Conservation (phyloP, 2,329 filamentous ascomycete species). For the Penicillium sp. region DNA sequence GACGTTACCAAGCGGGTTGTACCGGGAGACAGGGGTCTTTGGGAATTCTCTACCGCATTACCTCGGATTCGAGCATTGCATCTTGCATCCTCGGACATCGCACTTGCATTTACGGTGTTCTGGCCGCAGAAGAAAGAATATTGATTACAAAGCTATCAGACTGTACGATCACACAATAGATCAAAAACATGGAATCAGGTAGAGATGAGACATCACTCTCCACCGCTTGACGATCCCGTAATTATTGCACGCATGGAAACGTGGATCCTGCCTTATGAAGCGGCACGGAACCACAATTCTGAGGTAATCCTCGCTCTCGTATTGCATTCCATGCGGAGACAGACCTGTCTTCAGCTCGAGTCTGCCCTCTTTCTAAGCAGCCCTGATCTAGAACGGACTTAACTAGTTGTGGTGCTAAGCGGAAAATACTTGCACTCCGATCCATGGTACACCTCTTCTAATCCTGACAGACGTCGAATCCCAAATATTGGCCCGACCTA, state of each 20-base stretch:
- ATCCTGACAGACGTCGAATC: constrained; percentile 9
- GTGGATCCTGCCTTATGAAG: constrained; percentile 16
- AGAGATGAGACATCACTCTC: background rate
- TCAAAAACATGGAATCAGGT: background rate
- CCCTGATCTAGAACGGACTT: too few relatives aligned
- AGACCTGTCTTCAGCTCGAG: constrained; percentile 4
- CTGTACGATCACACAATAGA: background rate
- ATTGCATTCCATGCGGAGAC: too few relatives aligned
- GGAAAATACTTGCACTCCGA: constrained; percentile 14
- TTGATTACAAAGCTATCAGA: too few relatives aligned
- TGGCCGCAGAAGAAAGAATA: background rate
- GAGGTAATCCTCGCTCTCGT: constrained; percentile 10
- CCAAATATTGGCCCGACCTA: constrained; percentile 13
- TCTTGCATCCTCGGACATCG: background rate
- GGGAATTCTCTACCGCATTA: constrained; percentile 4
- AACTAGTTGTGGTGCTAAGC: background rate
- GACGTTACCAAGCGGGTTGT: constrained; percentile 15
- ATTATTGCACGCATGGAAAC: constrained; percentile 19
- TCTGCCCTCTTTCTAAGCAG: background rate
- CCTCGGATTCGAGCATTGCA: background rate
- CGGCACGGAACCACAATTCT: constrained; percentile 10
- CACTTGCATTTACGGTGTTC: background rate
- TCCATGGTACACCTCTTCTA: background rate
- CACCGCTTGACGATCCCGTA: constrained; percentile 10
- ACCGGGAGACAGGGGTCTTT: constrained; percentile 10